Evolutionary conservation across 768 basidiomycete genomes (phyloP).

Genomic region (Cubamyces lactineus): DNA sequence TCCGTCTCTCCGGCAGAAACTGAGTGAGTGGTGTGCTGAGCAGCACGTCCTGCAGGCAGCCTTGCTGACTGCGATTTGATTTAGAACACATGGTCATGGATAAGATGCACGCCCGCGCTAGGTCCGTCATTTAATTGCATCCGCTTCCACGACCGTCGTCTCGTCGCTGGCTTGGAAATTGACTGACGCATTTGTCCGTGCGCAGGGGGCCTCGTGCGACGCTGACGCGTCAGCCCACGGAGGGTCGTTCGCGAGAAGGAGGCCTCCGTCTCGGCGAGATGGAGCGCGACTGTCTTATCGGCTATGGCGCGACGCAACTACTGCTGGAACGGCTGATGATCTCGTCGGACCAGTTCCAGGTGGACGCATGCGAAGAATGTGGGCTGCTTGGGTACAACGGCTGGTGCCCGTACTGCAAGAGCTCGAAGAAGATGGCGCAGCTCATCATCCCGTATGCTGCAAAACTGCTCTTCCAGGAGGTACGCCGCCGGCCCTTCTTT

Average conservation of each 20-base stretch:
- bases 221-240: slow-evolving; percentile 95
- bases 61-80: slow-evolving; percentile 19
- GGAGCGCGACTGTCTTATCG: slow-evolving; percentile 98
- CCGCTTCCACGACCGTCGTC: not conserved
- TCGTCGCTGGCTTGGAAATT: not conserved
- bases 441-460: slow-evolving; percentile 96
- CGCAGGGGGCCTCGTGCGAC: slow-evolving; percentile 92
- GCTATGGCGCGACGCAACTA: slow-evolving; percentile 97
- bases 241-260: slow-evolving; percentile 97
- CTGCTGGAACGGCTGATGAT: slow-evolving; percentile 98
- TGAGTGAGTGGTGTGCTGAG: slow-evolving; percentile 63
- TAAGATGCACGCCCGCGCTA: slow-evolving; percentile 99
- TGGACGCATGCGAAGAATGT: slow-evolving; percentile 93
- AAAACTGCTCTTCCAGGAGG: slow-evolving; percentile 91
- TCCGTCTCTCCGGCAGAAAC: slow-evolving; percentile 62
- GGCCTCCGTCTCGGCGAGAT: slow-evolving; percentile 97
- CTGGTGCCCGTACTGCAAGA: slow-evolving; percentile 99
- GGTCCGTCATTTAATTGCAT: slow-evolving; percentile 48
- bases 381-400: slow-evolving; percentile 94
- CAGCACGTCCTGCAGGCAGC: not conserved
- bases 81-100: slow-evolving; percentile 99
- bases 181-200: slow-evolving; percentile 2
- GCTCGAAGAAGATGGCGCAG: slow-evolving; percentile 93
- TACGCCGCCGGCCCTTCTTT: slow-evolving; percentile 36
- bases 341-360: slow-evolving; percentile 97